These are phyloP conservation scores for Esteya vermicola DNA, from an alignment of 2,329 filamentous ascomycete genomes.

Conservation along the genomic window DNA sequence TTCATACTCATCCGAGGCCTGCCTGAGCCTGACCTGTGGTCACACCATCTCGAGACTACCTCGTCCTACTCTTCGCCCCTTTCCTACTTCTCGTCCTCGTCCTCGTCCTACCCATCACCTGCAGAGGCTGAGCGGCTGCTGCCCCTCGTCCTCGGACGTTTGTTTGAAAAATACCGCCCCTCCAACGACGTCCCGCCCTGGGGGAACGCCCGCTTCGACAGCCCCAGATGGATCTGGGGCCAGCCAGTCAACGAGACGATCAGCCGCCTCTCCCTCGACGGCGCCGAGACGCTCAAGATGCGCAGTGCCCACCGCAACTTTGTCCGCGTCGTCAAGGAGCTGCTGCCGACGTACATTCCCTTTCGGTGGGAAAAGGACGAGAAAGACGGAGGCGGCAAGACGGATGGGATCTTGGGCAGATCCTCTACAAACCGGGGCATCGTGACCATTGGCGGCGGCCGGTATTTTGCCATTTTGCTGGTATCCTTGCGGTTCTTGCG, in stretches of 20 bases:
- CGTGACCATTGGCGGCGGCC: constrained; percentile 32
- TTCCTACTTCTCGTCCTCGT: not conserved
- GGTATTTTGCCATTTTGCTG: constrained; percentile 34
- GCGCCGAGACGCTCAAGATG: constrained; percentile 3
- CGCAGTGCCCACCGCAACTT: constrained; percentile 4
- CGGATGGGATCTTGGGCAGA: constrained; percentile 4
- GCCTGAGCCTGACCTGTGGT: too few relatives aligned
- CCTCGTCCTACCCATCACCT: not conserved
- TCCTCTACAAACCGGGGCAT: constrained; percentile 22
- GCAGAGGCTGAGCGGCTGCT: not conserved
- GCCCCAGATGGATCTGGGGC: constrained; percentile 1
- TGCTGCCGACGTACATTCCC: not conserved
- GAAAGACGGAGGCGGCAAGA: not conserved
- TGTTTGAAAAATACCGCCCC: constrained; percentile 1
- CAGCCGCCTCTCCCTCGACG: constrained; percentile 1
- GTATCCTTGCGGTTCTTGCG: constrained; percentile 36
- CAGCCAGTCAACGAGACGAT: too few relatives aligned
- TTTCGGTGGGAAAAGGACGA: too few relatives aligned
- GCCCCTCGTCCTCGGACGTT: not conserved
- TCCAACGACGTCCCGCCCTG: constrained; percentile 1
- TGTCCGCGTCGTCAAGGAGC: not conserved
- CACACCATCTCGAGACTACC: too few relatives aligned
- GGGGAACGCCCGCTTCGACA: constrained; percentile 2
- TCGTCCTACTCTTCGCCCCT: too few relatives aligned
- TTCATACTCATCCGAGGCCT: too few relatives aligned